phyloP scores from a whole-genome alignment of 2,329 filamentous ascomycete species.

The Aspergillus vadensis region DNA sequence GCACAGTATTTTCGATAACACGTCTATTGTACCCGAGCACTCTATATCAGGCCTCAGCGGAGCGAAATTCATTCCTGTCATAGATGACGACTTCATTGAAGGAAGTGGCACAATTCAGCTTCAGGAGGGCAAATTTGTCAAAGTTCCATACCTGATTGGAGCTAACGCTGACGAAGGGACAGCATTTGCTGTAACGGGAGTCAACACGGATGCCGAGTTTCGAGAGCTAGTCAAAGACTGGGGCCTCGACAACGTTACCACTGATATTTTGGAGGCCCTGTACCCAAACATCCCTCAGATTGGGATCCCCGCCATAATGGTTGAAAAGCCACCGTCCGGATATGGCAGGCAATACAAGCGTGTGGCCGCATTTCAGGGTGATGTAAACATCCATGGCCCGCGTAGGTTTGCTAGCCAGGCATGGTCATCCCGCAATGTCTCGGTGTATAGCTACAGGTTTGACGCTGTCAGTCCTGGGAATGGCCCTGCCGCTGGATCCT shows the following conservation, averaged over 20 bases:
- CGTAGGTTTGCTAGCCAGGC: not conserved
- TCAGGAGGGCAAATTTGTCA: not conserved
- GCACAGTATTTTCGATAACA: not conserved
- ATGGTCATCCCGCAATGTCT: no score
- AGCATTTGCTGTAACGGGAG: not conserved
- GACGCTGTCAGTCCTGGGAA: no score
- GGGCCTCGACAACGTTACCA: not conserved
- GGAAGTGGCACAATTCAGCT: not conserved
- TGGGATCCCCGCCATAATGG: not conserved
- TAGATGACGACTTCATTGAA: constrained; percentile 1
- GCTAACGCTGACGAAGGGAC: not conserved
- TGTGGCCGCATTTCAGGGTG: not conserved
- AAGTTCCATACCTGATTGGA: not conserved
- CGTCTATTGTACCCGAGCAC: not conserved
- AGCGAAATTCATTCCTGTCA: constrained; percentile 7
- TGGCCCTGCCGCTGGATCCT: no score
- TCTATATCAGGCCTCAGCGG: not conserved
- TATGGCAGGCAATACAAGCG: not conserved
- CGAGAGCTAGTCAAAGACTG: not conserved
- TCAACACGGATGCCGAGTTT: not conserved
- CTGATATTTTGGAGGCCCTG: not conserved
- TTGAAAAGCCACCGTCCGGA: not conserved
- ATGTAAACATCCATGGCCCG: not conserved
- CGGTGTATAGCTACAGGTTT: no score
- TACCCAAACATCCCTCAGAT: not conserved